phyloP scores from a whole-genome alignment of 768 basidiomycete species.

The Russula vinacea region DNA sequence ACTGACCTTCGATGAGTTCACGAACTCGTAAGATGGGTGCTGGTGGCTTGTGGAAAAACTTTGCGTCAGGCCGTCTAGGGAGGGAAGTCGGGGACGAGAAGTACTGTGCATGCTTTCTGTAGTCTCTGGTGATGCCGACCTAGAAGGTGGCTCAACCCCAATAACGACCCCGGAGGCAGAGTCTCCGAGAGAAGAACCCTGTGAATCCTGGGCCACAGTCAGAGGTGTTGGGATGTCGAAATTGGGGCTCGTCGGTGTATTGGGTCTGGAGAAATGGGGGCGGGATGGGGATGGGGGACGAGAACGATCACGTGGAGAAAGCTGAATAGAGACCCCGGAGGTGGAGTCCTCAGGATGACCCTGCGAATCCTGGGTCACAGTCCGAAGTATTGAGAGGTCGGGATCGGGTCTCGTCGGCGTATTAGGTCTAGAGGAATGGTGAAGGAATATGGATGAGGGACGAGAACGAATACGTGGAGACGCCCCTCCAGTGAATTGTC shows the following conservation, averaged over 20 bases:
- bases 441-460: not conserved
- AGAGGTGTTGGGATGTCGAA: not conserved
- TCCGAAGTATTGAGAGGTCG: not conserved
- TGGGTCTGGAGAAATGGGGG: not conserved
- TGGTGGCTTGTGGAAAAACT: not conserved
- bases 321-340: not conserved
- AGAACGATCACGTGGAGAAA: too few relatives aligned
- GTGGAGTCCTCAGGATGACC: not conserved
- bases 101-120: too few relatives aligned
- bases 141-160: not conserved
- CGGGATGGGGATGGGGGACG: not conserved
- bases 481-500: not conserved
- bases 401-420: not conserved
- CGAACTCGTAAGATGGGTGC: not conserved
- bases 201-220: not conserved
- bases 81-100: not conserved
- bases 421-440: not conserved
- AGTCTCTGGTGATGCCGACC: not conserved
- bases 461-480: constrained; percentile 3
- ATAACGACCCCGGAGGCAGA: not conserved
- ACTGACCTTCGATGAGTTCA: not conserved
- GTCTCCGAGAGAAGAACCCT: not conserved
- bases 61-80: not conserved
- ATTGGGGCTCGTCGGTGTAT: not conserved
- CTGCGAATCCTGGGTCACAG: not conserved